A percentile compares a stretch with the other conserved stretches of the same genome.
Conservation (phyloP, 345 rosid genomes). For the Punica granatum region DNA sequence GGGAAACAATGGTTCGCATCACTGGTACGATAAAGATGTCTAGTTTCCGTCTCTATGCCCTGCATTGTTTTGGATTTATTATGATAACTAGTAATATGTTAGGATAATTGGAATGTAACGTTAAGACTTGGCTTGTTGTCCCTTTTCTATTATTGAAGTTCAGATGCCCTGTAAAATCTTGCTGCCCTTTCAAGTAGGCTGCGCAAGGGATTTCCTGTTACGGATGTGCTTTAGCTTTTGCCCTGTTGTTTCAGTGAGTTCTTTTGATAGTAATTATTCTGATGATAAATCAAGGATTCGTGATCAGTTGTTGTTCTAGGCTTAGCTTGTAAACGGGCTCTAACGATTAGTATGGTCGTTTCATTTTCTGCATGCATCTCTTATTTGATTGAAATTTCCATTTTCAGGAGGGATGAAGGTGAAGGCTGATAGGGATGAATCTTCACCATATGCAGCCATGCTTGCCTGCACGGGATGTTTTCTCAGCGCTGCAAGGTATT, state of each 20-base stretch:
- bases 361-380: background rate
- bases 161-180: background rate
- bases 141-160: no score
- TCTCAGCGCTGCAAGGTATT: slow-evolving; percentile 72
- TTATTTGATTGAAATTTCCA: no score
- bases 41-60: background rate
- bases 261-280: background rate
- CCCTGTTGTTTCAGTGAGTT: no score
- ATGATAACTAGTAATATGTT: no score
- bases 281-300: background rate
- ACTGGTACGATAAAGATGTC: no score
- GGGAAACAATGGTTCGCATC: slow-evolving; percentile 86
- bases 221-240: background rate
- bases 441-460: slow-evolving; percentile 93
- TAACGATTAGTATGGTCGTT: background rate
- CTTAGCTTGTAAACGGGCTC: background rate
- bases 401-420: slow-evolving; percentile 85
- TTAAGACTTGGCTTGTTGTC: no score
- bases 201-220: background rate
- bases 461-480: slow-evolving; percentile 93
- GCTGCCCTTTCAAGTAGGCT: background rate
- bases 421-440: slow-evolving; percentile 89
- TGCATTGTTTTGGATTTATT: no score
- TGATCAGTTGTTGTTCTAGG: background rate
- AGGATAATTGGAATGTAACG: no score